A percentile compares a stretch with the other conserved stretches of the same genome.
phyloP scores from a whole-genome alignment of 2,329 filamentous ascomycete genomes.

The Septoria linicola region DNA sequence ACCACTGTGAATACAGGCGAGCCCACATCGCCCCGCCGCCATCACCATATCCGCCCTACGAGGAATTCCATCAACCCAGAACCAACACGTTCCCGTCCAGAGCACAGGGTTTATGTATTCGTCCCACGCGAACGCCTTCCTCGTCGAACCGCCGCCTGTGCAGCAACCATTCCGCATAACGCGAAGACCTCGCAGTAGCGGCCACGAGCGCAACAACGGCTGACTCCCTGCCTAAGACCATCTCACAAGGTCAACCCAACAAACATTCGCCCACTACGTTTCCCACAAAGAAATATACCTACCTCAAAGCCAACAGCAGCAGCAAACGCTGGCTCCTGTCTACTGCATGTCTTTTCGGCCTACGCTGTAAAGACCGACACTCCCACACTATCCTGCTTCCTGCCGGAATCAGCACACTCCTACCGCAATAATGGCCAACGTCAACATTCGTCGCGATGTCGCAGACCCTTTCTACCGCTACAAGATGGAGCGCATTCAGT shows the following conservation, averaged over 20 bases:
- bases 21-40: conserved; percentile 21
- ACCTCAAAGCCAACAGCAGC: conserved; percentile 20
- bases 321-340: conserved; percentile 35
- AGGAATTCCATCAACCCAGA: conserved; percentile 22
- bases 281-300: conserved; percentile 21
- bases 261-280: conserved; percentile 13
- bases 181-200: conserved; percentile 83
- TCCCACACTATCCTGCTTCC: conserved; percentile 3
- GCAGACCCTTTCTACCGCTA: conserved; percentile 99
- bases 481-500: conserved; percentile 99
- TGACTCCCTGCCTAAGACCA: conserved; percentile 49
- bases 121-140: conserved; percentile 91
- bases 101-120: conserved; percentile 86
- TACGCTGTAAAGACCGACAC: conserved; percentile 21
- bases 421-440: conserved; percentile 81
- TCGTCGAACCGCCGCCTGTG: conserved; percentile 89
- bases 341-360: conserved; percentile 60
- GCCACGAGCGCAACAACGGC: conserved; percentile 87
- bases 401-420: conserved; percentile 28
- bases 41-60: conserved; percentile 22
- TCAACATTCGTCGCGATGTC: conserved; percentile 98
- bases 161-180: conserved; percentile 87
- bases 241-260: conserved; percentile 15
- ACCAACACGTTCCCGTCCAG: conserved; percentile 23
- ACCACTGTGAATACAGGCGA: conserved; percentile 17